Evolutionary conservation across 768 basidiomycete species (phyloP), one percentile per base, ranked within the genome.

Genomic region (Tylopilus rubrobrunneus): DNA sequence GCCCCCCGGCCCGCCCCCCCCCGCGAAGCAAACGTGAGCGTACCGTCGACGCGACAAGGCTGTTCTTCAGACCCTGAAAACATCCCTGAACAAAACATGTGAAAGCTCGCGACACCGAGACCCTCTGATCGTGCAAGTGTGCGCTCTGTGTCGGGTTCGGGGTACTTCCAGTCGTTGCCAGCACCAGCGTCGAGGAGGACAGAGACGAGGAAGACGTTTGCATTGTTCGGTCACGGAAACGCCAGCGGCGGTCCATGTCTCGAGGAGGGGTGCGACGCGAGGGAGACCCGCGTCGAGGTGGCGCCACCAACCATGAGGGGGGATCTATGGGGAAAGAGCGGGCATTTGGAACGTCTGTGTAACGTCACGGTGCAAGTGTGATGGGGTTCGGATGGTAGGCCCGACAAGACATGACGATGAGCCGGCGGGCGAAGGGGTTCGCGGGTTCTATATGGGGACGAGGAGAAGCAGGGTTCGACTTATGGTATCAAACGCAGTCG

Each of bases 101-200:
- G 84, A 41, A 92, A 73, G 63, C 89, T 92, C 0, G 93, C 96
- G 6, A 98, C 86, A 1, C 86, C 96, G 7, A 99, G 73, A 0
- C 96, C 96, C 65, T 85, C 90, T 6, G 81, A 94, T 61, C 87
- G 78, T 48, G 73, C 65, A 68, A 84, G 92, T 0, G 68, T 74
- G 52, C 74, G 63, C 0, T 79, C 81, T 0, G 81, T 78, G 0
- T 66, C 72, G 6, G 76, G 67, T 53, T 95, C 93, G 7, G 72
- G 76, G 69, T 87, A 98, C 11, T 69, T 70, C 95, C 95, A 98
- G 1, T 72, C 63, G 52, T 81, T 86, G 0, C 95, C 96, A 0
- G 95, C 96, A 1, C 95, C 95, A 0, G 95, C 96, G 62, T 98
- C 96, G 34, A 99, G 83, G 14, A 98, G 78, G 8, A 98, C 96